Conservation (phyloP, 176 grass and related monocot genomes). For the Carex parvula region DNA sequence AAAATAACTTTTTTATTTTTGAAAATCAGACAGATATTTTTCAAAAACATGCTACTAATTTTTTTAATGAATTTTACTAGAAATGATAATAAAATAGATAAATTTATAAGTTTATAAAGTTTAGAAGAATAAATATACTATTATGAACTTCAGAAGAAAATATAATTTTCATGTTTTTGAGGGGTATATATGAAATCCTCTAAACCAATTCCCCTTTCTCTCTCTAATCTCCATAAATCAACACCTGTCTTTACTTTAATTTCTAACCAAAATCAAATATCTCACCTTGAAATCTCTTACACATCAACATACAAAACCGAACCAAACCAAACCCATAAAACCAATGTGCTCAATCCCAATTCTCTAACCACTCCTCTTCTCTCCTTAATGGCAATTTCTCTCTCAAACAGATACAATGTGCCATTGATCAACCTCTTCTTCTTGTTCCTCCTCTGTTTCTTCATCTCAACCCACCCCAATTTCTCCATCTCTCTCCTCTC, state of each 20-base stretch:
- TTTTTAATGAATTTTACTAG: no score
- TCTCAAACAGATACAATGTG: constrained; percentile 34
- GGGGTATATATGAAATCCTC: no score
- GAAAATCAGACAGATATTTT: no score
- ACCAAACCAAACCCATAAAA: background rate
- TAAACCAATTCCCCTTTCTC: background rate
- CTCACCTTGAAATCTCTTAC: background rate
- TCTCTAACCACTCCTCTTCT: background rate
- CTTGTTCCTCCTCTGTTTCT: constrained; percentile 28
- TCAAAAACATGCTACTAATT: no score
- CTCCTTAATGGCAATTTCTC: constrained; percentile 45
- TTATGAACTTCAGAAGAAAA: no score
- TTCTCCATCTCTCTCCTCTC: background rate
- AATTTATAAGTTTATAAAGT: no score
- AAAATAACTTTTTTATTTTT: no score
- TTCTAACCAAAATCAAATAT: background rate
- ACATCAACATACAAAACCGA: background rate
- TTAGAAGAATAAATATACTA: no score
- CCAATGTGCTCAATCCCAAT: constrained; percentile 20
- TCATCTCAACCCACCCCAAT: background rate
- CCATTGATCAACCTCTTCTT: constrained; percentile 32
- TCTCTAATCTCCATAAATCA: background rate
- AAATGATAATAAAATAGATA: no score
- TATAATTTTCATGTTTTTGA: no score
- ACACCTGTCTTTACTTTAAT: background rate